Evolutionary conservation across 2,329 filamentous ascomycete species (phyloP).

Genomic region (Sarocladiaceae sp.): DNA sequence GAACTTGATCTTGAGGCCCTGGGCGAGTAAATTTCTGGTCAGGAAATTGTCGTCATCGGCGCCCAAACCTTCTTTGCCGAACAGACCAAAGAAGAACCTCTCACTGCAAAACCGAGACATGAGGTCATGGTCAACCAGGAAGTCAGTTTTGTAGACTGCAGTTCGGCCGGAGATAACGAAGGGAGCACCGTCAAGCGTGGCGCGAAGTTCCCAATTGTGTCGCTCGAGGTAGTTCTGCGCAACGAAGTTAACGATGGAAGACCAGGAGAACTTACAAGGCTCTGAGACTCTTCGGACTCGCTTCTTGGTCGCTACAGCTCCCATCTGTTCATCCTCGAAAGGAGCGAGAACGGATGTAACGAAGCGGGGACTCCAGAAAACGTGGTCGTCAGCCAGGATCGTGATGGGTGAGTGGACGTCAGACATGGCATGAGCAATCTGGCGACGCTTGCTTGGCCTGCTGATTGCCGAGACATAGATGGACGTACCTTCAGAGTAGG

Average conservation of each 20-base stretch:
- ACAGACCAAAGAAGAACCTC: slow-evolving; percentile 38
- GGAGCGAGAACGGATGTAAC: slow-evolving; percentile 37
- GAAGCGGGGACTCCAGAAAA: slow-evolving; percentile 42
- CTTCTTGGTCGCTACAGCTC: slow-evolving; percentile 54
- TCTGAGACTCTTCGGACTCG: slow-evolving; percentile 36
- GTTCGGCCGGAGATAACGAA: slow-evolving; percentile 57
- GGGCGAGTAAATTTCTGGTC: slow-evolving; percentile 47
- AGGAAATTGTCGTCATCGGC: slow-evolving; percentile 59
- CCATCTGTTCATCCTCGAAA: slow-evolving; percentile 41
- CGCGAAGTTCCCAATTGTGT: slow-evolving; percentile 57
- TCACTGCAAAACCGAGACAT: slow-evolving; percentile 43
- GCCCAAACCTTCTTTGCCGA: slow-evolving; percentile 32
- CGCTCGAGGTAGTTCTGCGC: slow-evolving; percentile 56
- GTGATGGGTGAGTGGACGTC: slow-evolving; percentile 35
- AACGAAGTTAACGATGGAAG: slow-evolving; percentile 47
- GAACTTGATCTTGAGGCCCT: slow-evolving; percentile 50
- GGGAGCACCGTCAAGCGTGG: slow-evolving; percentile 53
- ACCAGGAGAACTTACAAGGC: slow-evolving; percentile 21
- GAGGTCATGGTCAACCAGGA: slow-evolving; percentile 42
- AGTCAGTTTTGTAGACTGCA: slow-evolving; percentile 42
- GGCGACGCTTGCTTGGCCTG: slow-evolving; percentile 43
- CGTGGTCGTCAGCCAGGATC: slow-evolving; percentile 48
- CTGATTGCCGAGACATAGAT: slow-evolving; percentile 26
- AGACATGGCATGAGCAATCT: slow-evolving; percentile 37
- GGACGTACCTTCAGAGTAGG: slow-evolving; percentile 12